Evolutionary conservation across 2,329 filamentous ascomycete genomes (phyloP).

Genomic region (Fusarium phyllophilum): DNA sequence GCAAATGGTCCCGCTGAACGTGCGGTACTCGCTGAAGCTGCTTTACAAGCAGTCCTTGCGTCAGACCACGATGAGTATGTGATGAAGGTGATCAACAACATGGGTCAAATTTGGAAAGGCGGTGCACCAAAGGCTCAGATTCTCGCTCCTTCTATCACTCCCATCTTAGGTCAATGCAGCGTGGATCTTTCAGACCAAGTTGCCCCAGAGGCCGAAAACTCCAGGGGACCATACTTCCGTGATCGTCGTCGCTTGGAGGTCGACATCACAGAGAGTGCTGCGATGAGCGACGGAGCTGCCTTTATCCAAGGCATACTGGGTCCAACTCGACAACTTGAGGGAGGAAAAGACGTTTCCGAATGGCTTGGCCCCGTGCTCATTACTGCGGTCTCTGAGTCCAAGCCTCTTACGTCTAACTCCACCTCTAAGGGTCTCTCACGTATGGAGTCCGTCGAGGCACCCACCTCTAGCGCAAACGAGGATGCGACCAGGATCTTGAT

Average conservation of each 20-base stretch:
- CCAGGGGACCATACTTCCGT: background rate
- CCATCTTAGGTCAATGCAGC: slow-evolving; percentile 9
- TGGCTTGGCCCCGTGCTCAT: slow-evolving; percentile 15
- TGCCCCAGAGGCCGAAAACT: background rate
- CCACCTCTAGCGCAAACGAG: background rate
- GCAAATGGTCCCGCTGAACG: slow-evolving; percentile 22
- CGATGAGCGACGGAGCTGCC: background rate
- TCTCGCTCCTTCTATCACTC: slow-evolving; percentile 5
- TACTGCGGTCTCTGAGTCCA: background rate
- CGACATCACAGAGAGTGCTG: background rate
- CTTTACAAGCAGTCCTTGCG: slow-evolving; percentile 32
- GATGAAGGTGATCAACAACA: slow-evolving; percentile 16
- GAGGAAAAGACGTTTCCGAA: slow-evolving; percentile 14
- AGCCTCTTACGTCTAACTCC: background rate
- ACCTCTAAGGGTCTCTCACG: background rate
- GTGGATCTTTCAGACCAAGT: background rate
- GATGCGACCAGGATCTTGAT: background rate
- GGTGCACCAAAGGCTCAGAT: slow-evolving; percentile 8
- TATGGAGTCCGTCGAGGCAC: background rate
- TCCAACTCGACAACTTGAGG: slow-evolving; percentile 18
- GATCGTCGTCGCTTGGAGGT: background rate
- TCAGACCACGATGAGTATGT: slow-evolving; percentile 4
- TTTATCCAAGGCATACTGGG: slow-evolving; percentile 11
- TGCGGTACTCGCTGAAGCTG: slow-evolving; percentile 36
- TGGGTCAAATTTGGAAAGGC: slow-evolving; percentile 13